These are phyloP conservation scores for Volutella citrinella DNA, from an alignment of 2,329 filamentous ascomycete genomes.

Conservation along the genomic window DNA sequence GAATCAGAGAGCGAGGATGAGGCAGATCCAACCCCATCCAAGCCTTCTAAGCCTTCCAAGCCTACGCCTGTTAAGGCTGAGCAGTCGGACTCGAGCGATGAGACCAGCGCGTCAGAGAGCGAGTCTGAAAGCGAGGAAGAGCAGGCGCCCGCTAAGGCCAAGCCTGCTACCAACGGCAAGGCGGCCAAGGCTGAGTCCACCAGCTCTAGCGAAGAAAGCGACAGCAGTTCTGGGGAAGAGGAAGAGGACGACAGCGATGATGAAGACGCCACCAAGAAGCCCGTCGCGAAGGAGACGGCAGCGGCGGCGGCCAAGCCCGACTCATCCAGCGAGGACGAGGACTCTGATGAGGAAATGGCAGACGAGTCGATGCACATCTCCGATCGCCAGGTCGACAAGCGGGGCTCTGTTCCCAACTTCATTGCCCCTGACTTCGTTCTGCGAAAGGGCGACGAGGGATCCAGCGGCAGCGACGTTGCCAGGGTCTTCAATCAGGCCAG, in stretches of 20 bases:
- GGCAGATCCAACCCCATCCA: slow-evolving; percentile 13
- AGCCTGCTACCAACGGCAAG: background rate
- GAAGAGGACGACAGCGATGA: slow-evolving; percentile 12
- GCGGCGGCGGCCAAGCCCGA: slow-evolving; percentile 12
- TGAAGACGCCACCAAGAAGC: slow-evolving; percentile 6
- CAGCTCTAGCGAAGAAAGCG: background rate
- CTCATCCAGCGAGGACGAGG: slow-evolving; percentile 24
- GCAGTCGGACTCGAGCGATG: no score
- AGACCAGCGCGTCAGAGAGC: no score
- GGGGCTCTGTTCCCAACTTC: slow-evolving; percentile 42
- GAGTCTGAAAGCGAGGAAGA: slow-evolving; percentile 3
- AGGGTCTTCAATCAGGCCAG: slow-evolving; percentile 57
- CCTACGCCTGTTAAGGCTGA: no score
- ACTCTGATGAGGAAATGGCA: slow-evolving; percentile 29
- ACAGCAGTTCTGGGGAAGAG: slow-evolving; percentile 18
- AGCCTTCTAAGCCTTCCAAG: slow-evolving; percentile 6
- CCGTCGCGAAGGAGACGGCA: slow-evolving; percentile 6
- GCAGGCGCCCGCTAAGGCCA: background rate
- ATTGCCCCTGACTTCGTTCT: slow-evolving; percentile 52
- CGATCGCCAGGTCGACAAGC: slow-evolving; percentile 27
- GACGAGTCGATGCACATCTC: slow-evolving; percentile 41
- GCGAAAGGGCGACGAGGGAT: slow-evolving; percentile 42
- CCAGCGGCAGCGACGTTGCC: slow-evolving; percentile 43
- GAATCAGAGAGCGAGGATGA: slow-evolving; percentile 21
- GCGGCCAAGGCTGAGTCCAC: background rate